phyloP scores from a whole-genome alignment of 2,329 filamentous ascomycete genomes.

The Scortechinia acanthostroma region DNA sequence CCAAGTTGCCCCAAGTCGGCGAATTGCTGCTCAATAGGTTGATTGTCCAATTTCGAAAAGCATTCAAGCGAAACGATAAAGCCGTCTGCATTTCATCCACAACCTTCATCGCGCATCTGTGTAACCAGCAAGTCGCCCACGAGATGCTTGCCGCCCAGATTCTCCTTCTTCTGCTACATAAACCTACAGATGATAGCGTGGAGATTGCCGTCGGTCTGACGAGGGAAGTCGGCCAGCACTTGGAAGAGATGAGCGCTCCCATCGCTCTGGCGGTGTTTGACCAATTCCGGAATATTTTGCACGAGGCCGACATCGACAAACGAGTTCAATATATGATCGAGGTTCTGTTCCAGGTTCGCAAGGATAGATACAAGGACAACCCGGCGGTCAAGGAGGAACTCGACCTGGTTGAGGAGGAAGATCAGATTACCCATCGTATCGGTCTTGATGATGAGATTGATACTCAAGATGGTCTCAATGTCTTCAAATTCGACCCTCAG shows the following conservation, averaged over 20 bases:
- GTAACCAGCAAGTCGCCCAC: conserved; percentile 91
- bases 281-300: conserved; percentile 87
- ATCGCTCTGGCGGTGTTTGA: conserved; percentile 90
- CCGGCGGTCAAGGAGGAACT: conserved; percentile 84
- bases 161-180: conserved; percentile 81
- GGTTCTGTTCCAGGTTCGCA: conserved; percentile 90
- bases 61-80: conserved; percentile 94
- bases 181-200: conserved; percentile 93
- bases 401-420: conserved; percentile 92
- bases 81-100: conserved; percentile 87
- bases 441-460: conserved; percentile 79
- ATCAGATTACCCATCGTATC: conserved; percentile 87
- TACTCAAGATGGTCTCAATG: conserved; percentile 79
- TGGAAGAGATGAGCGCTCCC: conserved; percentile 88
- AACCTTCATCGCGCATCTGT: conserved; percentile 88
- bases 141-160: conserved; percentile 92
- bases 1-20: conserved; percentile 88
- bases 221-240: conserved; percentile 83
- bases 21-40: conserved; percentile 81
- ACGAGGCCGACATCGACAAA: conserved; percentile 96
- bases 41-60: conserved; percentile 88
- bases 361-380: conserved; percentile 95
- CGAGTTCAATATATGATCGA: conserved; percentile 99
- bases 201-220: conserved; percentile 94
- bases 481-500: conserved; percentile 88